These are phyloP conservation scores for Effrenium voratum DNA, from an alignment of 73 alveolate genomes.

Conservation along the genomic window DNA sequence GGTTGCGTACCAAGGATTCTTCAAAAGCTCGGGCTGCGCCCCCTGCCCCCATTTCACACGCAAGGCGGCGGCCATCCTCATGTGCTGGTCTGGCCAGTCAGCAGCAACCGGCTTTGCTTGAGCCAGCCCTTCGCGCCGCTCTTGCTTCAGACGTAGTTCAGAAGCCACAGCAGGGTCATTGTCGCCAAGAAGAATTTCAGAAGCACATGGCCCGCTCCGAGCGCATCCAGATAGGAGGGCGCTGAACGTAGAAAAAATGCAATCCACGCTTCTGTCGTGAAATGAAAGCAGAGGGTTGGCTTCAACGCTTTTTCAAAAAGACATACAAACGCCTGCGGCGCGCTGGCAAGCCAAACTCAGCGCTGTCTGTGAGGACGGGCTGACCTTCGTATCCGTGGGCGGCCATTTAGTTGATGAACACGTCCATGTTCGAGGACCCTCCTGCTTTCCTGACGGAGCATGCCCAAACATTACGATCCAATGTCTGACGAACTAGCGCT, in stretches of 20 bases:
- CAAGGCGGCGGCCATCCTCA: background rate
- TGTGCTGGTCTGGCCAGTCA: constrained; percentile 38
- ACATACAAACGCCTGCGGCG: constrained; percentile 45
- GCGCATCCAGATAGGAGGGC: background rate
- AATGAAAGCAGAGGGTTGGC: constrained; percentile 25
- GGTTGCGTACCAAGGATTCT: constrained; percentile 12
- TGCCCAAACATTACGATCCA: no score
- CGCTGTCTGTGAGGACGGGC: constrained; percentile 15
- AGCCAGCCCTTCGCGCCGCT: no score
- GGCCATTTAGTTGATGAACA: background rate
- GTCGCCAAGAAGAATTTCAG: background rate
- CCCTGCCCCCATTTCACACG: constrained; percentile 30
- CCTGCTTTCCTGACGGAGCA: no score
- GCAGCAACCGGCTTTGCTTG: background rate
- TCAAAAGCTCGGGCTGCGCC: background rate
- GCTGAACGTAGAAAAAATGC: constrained; percentile 16
- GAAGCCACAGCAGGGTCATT: background rate
- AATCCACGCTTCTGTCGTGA: background rate
- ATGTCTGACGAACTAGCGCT: no score
- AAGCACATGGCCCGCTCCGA: background rate
- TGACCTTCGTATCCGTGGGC: constrained; percentile 43
- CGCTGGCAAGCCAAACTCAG: constrained; percentile 35
- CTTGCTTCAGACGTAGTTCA: background rate
- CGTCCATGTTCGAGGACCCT: constrained; percentile 18
- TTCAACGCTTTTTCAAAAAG: background rate